phyloP scores from a whole-genome alignment of 345 rosid species.

The Limnanthes douglasii region DNA sequence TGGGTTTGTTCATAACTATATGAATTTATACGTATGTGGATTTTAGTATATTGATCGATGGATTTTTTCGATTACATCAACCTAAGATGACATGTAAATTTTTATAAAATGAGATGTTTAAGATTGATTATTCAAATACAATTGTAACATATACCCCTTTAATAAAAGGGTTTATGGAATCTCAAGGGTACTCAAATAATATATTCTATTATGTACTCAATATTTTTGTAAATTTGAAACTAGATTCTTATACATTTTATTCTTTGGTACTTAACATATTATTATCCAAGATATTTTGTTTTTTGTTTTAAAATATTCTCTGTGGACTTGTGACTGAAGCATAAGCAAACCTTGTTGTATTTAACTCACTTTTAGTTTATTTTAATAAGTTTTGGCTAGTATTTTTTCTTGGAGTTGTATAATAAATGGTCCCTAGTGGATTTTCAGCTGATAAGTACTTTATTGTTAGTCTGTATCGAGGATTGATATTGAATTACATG shows the following conservation, averaged over 20 bases:
- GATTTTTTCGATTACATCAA: conserved; percentile 22
- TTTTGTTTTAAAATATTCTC: conserved; percentile 18
- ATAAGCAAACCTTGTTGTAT: conserved; percentile 29
- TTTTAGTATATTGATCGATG: conserved; percentile 27
- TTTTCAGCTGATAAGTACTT: conserved; percentile 41
- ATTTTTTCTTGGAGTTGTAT: conserved; percentile 24
- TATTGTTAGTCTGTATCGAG: conserved; percentile 33
- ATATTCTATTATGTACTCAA: conserved; percentile 35
- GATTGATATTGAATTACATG: conserved; percentile 11
- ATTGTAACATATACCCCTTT: conserved; percentile 49
- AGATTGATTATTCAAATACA: conserved; percentile 36
- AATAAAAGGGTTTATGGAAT: conserved; percentile 38
- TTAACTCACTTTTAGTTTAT: conserved; percentile 37
- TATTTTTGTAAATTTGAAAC: conserved; percentile 27
- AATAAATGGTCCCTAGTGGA: conserved; percentile 28
- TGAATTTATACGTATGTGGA: conserved; percentile 34
- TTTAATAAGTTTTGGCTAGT: conserved; percentile 35
- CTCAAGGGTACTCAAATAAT: conserved; percentile 37
- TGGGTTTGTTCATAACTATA: conserved; percentile 28
- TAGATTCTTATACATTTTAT: conserved; percentile 51
- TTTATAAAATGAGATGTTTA: conserved; percentile 38
- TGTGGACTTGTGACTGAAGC: conserved; percentile 13
- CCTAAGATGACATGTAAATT: conserved; percentile 29
- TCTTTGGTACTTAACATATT: conserved; percentile 33
- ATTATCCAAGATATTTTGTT: conserved; percentile 21